A percentile compares a stretch with the other conserved stretches of the same genome.
These are phyloP conservation scores for Usnea hakonensis DNA, from an alignment of 495 filamentous ascomycete species.

Conservation along the genomic window DNA sequence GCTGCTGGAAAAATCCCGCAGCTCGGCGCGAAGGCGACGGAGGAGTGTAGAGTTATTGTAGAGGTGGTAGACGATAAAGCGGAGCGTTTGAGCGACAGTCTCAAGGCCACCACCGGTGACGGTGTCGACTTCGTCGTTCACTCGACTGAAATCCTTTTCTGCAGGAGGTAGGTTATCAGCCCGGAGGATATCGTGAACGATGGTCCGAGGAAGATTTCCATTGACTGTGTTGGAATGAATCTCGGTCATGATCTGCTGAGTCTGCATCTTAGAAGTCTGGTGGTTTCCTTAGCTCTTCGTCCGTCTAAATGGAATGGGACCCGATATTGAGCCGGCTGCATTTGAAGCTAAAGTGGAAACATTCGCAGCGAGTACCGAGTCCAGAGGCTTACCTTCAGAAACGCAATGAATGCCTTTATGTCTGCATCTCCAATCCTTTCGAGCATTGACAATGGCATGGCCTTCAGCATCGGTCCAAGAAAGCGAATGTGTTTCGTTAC, in stretches of 20 bases:
- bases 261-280: constrained; percentile 16
- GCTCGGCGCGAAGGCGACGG: no score
- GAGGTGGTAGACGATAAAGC: constrained; percentile 25
- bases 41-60: constrained; percentile 22
- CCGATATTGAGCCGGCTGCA: no score
- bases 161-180: constrained; percentile 22
- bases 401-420: constrained; percentile 23
- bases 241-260: constrained; percentile 13
- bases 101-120: constrained; percentile 27
- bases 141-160: constrained; percentile 24
- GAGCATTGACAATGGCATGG: constrained; percentile 24
- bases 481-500: constrained; percentile 25
- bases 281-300: not conserved
- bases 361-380: not conserved
- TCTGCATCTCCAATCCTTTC: constrained; percentile 21
- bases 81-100: constrained; percentile 24
- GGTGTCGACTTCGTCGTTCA: constrained; percentile 23
- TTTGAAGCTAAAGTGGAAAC: no score
- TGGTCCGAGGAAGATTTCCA: not conserved
- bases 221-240: constrained; percentile 15
- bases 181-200: constrained; percentile 26
- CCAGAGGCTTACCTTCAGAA: constrained; percentile 20
- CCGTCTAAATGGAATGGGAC: no score
- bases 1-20: no score
- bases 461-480: constrained; percentile 22